Evolutionary conservation across 2,329 filamentous ascomycete species (phyloP).

Genomic region (Aspergillus sojae): DNA sequence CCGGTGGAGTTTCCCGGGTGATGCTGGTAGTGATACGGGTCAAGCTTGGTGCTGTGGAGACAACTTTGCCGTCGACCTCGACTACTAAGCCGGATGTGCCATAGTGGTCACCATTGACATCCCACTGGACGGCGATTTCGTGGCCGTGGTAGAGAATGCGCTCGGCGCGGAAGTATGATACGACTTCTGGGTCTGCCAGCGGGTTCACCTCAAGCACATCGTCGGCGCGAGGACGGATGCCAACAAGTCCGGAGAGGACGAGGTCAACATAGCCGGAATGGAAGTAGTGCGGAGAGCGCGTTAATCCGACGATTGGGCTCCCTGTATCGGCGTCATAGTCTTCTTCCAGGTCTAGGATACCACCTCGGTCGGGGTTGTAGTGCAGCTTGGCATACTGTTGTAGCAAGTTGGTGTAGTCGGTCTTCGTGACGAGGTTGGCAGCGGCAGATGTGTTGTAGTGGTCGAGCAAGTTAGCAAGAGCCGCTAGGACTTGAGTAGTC

Average conservation of each 20-base stretch:
- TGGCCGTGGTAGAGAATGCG: conserved; percentile 47
- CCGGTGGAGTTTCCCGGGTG: conserved; percentile 5
- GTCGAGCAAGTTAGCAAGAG: conserved; percentile 47
- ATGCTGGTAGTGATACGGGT: conserved; percentile 15
- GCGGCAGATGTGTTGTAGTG: conserved; percentile 38
- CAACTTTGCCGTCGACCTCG: conserved; percentile 19
- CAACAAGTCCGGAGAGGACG: conserved; percentile 46
- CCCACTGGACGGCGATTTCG: conserved; percentile 47
- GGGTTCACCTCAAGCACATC: conserved; percentile 47
- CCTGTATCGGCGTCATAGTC: conserved; percentile 49
- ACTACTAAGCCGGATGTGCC: conserved; percentile 14
- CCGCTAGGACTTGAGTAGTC: conserved; percentile 45
- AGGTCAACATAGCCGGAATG: conserved; percentile 50
- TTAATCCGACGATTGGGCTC: conserved; percentile 45
- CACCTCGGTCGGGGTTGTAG: conserved; percentile 34
- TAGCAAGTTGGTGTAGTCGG: conserved; percentile 42
- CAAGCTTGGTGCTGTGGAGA: conserved; percentile 11
- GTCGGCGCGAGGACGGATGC: conserved; percentile 43
- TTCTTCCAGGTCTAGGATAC: conserved; percentile 44
- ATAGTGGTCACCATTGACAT: conserved; percentile 24
- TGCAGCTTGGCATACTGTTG: conserved; percentile 45
- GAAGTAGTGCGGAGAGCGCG: conserved; percentile 50
- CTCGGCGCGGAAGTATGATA: conserved; percentile 47
- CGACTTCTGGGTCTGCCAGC: conserved; percentile 30
- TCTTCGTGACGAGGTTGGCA: conserved; percentile 15